Evolutionary conservation across 2,329 filamentous ascomycete species (phyloP).

Genomic region (Scytalidium lignicola): DNA sequence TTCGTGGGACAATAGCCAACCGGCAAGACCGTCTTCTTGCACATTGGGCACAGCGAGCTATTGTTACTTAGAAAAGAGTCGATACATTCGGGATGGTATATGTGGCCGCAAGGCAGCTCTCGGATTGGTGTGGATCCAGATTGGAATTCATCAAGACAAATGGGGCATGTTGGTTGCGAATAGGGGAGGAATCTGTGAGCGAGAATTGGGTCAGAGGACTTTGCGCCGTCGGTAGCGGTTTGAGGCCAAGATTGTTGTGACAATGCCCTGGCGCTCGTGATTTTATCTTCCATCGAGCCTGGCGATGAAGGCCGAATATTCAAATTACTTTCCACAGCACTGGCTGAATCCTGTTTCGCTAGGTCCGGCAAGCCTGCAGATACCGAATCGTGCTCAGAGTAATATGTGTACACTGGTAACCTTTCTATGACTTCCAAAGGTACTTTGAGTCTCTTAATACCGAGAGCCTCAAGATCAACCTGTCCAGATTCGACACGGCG

Average conservation of each 20-base stretch:
- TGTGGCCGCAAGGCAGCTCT: conserved; percentile 83
- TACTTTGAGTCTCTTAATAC: conserved; percentile 76
- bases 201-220: conserved; percentile 7
- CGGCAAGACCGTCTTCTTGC: conserved; percentile 79
- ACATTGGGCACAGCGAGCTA: conserved; percentile 85
- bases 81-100: conserved; percentile 90
- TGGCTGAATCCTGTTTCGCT: not conserved
- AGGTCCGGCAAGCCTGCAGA: conserved; percentile 30
- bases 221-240: conserved; percentile 8
- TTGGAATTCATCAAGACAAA: conserved; percentile 80
- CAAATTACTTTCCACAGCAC: not conserved
- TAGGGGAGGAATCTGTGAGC: conserved; percentile 39
- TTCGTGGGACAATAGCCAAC: conserved; percentile 55
- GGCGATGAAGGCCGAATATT: no score
- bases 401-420: conserved; percentile 77
- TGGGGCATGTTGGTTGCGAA: conserved; percentile 79
- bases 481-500: conserved; percentile 71
- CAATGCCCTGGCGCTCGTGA: no score
- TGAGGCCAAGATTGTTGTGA: not conserved
- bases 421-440: conserved; percentile 64
- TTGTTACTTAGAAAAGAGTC: conserved; percentile 74
- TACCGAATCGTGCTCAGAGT: conserved; percentile 42
- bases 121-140: conserved; percentile 67
- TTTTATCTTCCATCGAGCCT: no score
- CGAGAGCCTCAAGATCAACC: conserved; percentile 79